Percentiles rank a stretch among this genome's conserved stretches.
Evolutionary conservation across 441 rosid species (phyloP).

Genomic region (Breynia disticha): DNA sequence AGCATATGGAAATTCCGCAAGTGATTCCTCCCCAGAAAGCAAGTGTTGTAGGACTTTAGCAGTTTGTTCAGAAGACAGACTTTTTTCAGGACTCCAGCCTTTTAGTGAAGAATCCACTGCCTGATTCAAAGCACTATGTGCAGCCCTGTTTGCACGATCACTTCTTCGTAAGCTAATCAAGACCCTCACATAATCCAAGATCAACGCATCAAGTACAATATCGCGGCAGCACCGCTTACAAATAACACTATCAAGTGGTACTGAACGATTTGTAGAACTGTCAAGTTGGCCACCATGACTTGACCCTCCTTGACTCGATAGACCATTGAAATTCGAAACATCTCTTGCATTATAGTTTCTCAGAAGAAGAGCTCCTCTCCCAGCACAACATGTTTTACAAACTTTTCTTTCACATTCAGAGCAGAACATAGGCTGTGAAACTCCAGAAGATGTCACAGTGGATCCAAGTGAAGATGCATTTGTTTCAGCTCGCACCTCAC

Average conservation of each 20-base stretch:
- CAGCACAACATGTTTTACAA: conserved; percentile 86
- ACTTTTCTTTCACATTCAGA: conserved; percentile 66
- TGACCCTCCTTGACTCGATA: conserved; percentile 46
- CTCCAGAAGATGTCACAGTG: conserved; percentile 32
- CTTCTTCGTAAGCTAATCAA: conserved; percentile 76
- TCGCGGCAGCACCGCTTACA: conserved; percentile 75
- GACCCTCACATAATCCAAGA: conserved; percentile 80
- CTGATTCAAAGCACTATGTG: conserved; percentile 53
- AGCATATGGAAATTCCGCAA: conserved; percentile 88
- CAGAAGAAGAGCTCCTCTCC: conserved; percentile 82
- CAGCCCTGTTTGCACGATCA: conserved; percentile 61
- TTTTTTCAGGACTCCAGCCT: conserved; percentile 32
- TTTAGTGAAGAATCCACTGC: conserved; percentile 42
- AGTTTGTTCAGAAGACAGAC: conserved; percentile 29
- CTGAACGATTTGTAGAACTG: conserved; percentile 37
- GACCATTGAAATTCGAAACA: conserved; percentile 24
- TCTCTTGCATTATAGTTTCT: conserved; percentile 43
- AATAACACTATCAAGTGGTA: conserved; percentile 44
- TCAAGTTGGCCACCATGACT: conserved; percentile 52
- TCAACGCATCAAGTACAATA: conserved; percentile 66
- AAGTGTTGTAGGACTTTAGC: conserved; percentile 33
- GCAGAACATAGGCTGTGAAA: conserved; percentile 41
- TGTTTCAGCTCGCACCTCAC: conserved; percentile 62
- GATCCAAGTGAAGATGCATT: conserved; percentile 27
- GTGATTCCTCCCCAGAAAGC: conserved; percentile 63